Conservation (phyloP, 495 filamentous ascomycete genomes). For the Rhypophila decipiens region DNA sequence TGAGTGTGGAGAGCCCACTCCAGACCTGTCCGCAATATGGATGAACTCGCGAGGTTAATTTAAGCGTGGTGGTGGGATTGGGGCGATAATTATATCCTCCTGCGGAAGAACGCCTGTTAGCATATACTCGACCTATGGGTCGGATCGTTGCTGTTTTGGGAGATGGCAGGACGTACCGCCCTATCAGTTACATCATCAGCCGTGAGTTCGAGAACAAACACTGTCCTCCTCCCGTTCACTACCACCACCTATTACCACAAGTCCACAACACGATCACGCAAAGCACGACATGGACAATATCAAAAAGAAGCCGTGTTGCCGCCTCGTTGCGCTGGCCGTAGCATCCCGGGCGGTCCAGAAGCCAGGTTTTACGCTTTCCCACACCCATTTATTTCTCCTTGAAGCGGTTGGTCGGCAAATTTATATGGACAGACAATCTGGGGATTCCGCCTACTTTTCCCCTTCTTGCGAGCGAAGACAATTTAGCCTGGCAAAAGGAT, state of each 20-base stretch:
- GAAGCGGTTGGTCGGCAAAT: background rate
- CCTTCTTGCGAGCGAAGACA: background rate
- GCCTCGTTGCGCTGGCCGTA: too few relatives aligned
- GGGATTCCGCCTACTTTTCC: background rate
- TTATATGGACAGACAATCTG: background rate
- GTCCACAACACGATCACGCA: too few relatives aligned
- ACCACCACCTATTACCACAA: too few relatives aligned
- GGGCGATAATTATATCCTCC: background rate
- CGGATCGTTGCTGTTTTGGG: too few relatives aligned
- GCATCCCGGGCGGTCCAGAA: conserved; percentile 6
- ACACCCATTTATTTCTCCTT: background rate
- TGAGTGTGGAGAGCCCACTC: background rate
- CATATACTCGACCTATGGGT: too few relatives aligned
- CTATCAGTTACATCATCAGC: too few relatives aligned
- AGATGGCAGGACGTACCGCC: too few relatives aligned
- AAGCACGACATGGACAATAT: too few relatives aligned
- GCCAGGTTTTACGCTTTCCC: conserved; percentile 7
- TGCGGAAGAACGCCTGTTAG: too few relatives aligned
- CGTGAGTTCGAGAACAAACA: too few relatives aligned
- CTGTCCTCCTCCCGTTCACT: too few relatives aligned
- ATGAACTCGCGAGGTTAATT: background rate
- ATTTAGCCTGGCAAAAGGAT: conserved; percentile 23
- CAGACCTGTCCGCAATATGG: conserved; percentile 4
- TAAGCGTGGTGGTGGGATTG: conserved; percentile 1
- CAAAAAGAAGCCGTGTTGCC: too few relatives aligned